These are phyloP conservation scores for Penicillium aurantiogriseum DNA, from an alignment of 2,329 filamentous ascomycete genomes.

Conservation along the genomic window DNA sequence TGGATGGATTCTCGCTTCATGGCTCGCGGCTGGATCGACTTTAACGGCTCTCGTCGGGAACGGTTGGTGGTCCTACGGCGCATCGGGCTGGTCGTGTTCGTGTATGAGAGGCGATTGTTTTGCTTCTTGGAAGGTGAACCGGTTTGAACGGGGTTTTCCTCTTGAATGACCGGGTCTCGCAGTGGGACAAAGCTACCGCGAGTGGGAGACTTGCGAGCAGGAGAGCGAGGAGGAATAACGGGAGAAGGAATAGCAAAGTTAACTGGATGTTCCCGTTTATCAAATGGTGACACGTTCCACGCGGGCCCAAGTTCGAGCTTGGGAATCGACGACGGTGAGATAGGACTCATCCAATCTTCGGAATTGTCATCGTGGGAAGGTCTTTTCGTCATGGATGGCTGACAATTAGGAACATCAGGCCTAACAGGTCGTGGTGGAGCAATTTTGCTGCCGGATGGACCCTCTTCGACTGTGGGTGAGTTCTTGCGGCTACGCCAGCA, in stretches of 20 bases:
- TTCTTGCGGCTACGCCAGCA: slow-evolving; percentile 36
- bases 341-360: slow-evolving; percentile 22
- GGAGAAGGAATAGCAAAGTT: slow-evolving; percentile 22
- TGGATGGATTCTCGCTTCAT: slow-evolving; percentile 38
- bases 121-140: slow-evolving; percentile 23
- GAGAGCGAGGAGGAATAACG: slow-evolving; percentile 28
- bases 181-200: slow-evolving; percentile 31
- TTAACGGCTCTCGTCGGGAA: slow-evolving; percentile 38
- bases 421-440: slow-evolving; percentile 22
- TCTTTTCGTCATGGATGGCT: slow-evolving; percentile 22
- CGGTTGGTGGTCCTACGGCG: slow-evolving; percentile 30
- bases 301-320: slow-evolving; percentile 36
- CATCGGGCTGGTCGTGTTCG: slow-evolving; percentile 30
- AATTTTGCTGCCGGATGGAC: slow-evolving; percentile 24
- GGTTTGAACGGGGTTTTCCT: slow-evolving; percentile 19
- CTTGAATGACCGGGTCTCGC: slow-evolving; percentile 22
- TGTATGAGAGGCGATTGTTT: slow-evolving; percentile 30
- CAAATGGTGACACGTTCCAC: slow-evolving; percentile 32
- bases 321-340: slow-evolving; percentile 31
- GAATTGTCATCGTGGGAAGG: slow-evolving; percentile 23
- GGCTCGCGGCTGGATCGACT: slow-evolving; percentile 36
- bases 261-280: slow-evolving; percentile 19
- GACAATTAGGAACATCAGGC: slow-evolving; percentile 26
- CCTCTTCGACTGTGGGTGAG: slow-evolving; percentile 24
- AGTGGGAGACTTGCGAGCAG: slow-evolving; percentile 31